phyloP scores from a whole-genome alignment of 2,329 filamentous ascomycete genomes.

The Thielaviopsis punctulata region DNA sequence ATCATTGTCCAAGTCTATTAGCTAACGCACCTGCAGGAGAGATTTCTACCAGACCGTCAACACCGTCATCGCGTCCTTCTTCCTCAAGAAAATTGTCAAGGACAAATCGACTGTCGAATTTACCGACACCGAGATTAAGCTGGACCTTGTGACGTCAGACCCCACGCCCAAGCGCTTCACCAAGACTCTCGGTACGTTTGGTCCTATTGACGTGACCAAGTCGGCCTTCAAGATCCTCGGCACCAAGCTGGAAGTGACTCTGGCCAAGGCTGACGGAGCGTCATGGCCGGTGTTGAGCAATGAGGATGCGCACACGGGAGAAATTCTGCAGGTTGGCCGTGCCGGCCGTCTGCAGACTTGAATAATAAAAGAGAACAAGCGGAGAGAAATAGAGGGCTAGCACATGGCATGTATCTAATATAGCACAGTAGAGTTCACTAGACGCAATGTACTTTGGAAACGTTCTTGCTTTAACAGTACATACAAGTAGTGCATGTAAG shows the following conservation, averaged over 20 bases:
- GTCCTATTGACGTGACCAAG: constrained; percentile 54
- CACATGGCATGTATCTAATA: neutral
- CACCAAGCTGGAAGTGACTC: constrained; percentile 70
- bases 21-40: constrained; percentile 23
- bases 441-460: neutral
- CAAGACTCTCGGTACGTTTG: constrained; percentile 58
- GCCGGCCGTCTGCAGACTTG: constrained; percentile 36
- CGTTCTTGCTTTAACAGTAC: neutral
- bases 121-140: constrained; percentile 39
- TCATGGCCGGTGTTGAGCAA: constrained; percentile 76
- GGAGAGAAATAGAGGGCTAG: neutral
- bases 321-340: constrained; percentile 79
- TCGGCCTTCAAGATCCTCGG: constrained; percentile 68
- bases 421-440: neutral
- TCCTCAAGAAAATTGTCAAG: constrained; percentile 94
- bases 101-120: constrained; percentile 58
- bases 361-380: neutral
- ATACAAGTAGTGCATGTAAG: too few relatives aligned
- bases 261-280: constrained; percentile 53
- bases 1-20: neutral
- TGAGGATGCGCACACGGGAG: constrained; percentile 49
- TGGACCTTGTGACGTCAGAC: constrained; percentile 79
- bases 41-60: constrained; percentile 91
- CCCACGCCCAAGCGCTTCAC: constrained; percentile 61
- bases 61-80: constrained; percentile 77